Percentiles rank a stretch among this genome's conserved stretches.
Evolutionary conservation across 768 basidiomycete genomes (phyloP).

Genomic region (Auricularia heimuer): DNA sequence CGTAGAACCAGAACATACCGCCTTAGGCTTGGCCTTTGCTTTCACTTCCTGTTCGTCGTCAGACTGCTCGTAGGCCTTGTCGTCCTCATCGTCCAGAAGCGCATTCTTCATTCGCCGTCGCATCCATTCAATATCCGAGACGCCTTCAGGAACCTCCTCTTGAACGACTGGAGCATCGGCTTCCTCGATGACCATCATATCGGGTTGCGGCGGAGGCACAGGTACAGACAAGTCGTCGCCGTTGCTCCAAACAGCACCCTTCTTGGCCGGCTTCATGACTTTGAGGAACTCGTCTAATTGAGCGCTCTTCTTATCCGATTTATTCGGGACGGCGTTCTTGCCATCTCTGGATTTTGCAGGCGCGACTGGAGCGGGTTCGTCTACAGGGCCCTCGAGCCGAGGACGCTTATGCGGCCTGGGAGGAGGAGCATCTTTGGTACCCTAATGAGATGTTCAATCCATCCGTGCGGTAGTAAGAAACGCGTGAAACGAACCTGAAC

Average conservation of each 20-base stretch:
- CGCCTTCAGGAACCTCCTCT: constrained; percentile 22
- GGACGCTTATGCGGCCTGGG: constrained; percentile 65
- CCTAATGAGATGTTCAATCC: constrained; percentile 30
- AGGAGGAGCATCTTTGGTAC: constrained; percentile 54
- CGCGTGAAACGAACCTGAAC: constrained; percentile 52
- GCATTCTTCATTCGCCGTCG: constrained; percentile 46
- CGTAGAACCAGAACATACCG: too few relatives aligned
- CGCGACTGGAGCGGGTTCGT: constrained; percentile 13
- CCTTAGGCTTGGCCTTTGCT: constrained; percentile 13
- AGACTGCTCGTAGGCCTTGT: constrained; percentile 53
- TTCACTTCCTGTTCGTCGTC: constrained; percentile 33
- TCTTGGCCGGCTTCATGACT: constrained; percentile 59
- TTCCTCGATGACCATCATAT: constrained; percentile 4
- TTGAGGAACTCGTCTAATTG: constrained; percentile 60
- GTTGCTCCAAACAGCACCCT: constrained; percentile 59
- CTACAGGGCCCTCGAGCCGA: constrained; percentile 31
- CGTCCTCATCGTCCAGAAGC: constrained; percentile 25
- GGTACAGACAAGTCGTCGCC: constrained; percentile 10
- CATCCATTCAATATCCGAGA: constrained; percentile 74
- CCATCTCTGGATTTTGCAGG: constrained; percentile 6
- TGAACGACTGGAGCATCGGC: constrained; percentile 9
- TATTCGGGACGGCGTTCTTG: constrained; percentile 16
- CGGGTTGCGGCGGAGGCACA: neutral
- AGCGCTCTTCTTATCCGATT: constrained; percentile 19
- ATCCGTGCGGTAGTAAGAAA: constrained; percentile 2